Evolutionary conservation across 306 rosid genomes (phyloP), one percentile per base, ranked within the genome.

Genomic region (Arachis hypogaea): DNA sequence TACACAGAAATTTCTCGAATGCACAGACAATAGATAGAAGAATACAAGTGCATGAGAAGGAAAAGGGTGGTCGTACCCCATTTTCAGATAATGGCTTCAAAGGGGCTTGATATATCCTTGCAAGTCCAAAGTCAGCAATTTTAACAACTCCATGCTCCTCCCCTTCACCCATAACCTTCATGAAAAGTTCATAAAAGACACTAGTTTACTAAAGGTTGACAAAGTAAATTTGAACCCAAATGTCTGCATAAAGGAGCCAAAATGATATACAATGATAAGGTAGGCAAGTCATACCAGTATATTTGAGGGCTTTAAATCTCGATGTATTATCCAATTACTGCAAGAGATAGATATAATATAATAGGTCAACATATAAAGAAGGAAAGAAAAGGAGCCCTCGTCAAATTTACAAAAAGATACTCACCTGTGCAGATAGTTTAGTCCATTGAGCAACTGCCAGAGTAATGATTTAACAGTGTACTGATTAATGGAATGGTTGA

Each of bases 71-170:
- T 28, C 86, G 57, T 88, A 92, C 97, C 86, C 97, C 97, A 72
- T 92, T 92, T 57, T 80, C 84, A 56, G 73, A 83, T 76, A 93
- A 78, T 38, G 97, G 85, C 85, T 86, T 93, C 85, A 91, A 64
- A 60, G 98, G 98, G 64, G 94, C 96, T 80, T 89, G 98, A 80
- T 89, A 93, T 86, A 93, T 85, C 81, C 98, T 91, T 63, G 98
- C 98, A 82, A 93, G 98, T 80, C 98, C 98, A 84, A 93, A 93
- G 87, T 93, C 98, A 42, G 96, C 98, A 81, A 93, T 86, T 85
- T 93, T 93, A 63, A 93, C 87, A 79, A 91, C 82, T 44, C 98
- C 98, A 30, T 84, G 97, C 60, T 93, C 98, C 83, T 93, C 98
- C 54, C 73, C 93, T 2, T 93, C 98, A 14, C 98, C 98, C 97